Base-by-base conservation (phyloP, 2,329 filamentous ascomycete genomes). In the Alternaria alternata region DNA sequence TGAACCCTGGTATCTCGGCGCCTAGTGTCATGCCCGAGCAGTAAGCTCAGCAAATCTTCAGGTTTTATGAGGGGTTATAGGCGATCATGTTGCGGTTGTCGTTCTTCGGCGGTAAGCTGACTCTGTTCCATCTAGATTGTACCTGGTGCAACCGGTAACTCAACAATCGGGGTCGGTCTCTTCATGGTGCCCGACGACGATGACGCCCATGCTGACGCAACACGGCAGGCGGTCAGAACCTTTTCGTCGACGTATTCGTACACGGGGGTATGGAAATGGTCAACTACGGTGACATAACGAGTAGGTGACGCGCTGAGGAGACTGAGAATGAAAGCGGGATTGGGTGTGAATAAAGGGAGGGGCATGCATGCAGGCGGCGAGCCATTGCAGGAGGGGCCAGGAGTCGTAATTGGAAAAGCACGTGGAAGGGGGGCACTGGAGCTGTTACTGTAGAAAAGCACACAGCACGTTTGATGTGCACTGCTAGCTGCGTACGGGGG, bases 381-480 rank as follows among this genome's bases (percentile, higher is more conserved):
- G 22, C 5, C 22, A 48, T 20, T 34, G 30, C 46, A 32, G 18
- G 46, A 34, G 46, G 46, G 46, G 46, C 46, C 46, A 26, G 24
- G 46, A 48, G 46, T 48, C 46, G 46, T 20, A 22, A 22, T 26
- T 38, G 12, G 34, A 38, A 49, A 49, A 49, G 46, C 46, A 49
- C 22, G 30, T 22, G 30, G 30, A 6, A 49, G 22, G 36, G 12
- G 30, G 30, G 30, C 18, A 36, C 18, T 49, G 30, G 20, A 20
- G 41, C 5, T 54, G 39, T 53, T 57, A 26, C 12, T 34, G 32
- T 34, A 34, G 44, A 30, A 44, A 54, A 39, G 61, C 54, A 42
- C 20, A 34, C 34, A 36, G 22, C 54, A 61, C 49, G 62, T 58
- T 56, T 62, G 51, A 61, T 49, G 34, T 43, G 47, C 20, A 24